Evolutionary conservation across 2,329 filamentous ascomycete species (phyloP), one percentile per base, ranked within the genome.

Genomic region (Fusarium sp.): DNA sequence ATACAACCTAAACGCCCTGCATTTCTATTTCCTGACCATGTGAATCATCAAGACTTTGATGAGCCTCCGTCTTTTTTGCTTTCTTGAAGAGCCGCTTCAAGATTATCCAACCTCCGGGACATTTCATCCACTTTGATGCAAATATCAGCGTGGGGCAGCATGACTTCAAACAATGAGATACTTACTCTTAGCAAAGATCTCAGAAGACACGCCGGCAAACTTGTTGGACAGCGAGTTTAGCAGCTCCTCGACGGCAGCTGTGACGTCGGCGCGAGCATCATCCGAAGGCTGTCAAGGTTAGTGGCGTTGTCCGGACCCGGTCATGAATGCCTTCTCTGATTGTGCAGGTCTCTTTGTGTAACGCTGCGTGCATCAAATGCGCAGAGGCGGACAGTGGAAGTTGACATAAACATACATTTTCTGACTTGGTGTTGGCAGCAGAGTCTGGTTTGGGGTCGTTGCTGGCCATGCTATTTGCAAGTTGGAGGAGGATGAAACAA

Each of bases 131-230:
- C 93, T 97, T 32, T 58, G 38, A 48, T n/a, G 25, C 27, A 15
- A 8, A 3, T 19, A 57, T 70, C 14, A 72, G 63, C 21, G 29
- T 47, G 38, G 38, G 46, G 37, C 39, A 45, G 8, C 13, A 21
- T 25, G 9, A 21, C 31, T 11, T 15, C 14, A 11, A 14, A 27
- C 15, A n/a, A n/a, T 17, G n/a, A 36, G 17, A 35, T 8, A 79
- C 88, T 73, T 76, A 96, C 93, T 91, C 78, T 96, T 97, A 33
- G 89, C 85, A 69, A 96, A 92, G 56, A 97, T 89, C 77, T 97
- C 93, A 57, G 87, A 89, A 9, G 92, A 96, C 6, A 97, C 88
- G 11, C 85, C 86, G 17, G 90, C 88, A 74, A 97, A 97, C 74
- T 96, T 96, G 75, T 86, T 89, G 47, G 91, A 91, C 0, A 97